phyloP scores from a whole-genome alignment of 2,329 filamentous ascomycete species.

The Nemania diffusa region DNA sequence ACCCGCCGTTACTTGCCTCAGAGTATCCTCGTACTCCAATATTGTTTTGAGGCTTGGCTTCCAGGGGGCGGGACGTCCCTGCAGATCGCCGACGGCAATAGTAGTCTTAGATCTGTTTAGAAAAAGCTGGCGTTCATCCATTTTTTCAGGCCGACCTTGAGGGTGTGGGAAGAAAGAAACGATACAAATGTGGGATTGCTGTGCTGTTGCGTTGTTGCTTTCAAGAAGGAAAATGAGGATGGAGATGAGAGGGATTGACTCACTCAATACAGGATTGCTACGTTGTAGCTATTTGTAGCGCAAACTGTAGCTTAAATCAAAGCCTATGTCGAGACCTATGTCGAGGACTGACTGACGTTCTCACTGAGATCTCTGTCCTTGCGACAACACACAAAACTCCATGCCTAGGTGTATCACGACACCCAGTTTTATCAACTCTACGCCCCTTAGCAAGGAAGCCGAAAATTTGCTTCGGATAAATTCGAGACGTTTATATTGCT shows the following conservation, averaged over 20 bases:
- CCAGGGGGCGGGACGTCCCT: conserved; percentile 7
- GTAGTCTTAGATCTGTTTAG: conserved; percentile 9
- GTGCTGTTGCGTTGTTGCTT: conserved; percentile 8
- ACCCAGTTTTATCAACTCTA: conserved; percentile 4
- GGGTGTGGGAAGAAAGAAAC: not conserved
- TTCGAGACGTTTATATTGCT: not conserved
- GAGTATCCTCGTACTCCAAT: conserved; percentile 10
- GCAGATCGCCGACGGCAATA: not conserved
- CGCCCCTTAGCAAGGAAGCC: conserved; percentile 15
- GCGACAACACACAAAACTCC: conserved; percentile 26
- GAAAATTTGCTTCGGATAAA: conserved; percentile 25
- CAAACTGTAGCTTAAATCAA: not conserved
- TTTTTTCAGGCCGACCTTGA: not conserved
- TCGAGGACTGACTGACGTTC: conserved; percentile 1
- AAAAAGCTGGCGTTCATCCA: conserved; percentile 3
- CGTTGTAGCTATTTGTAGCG: not conserved
- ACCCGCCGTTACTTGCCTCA: conserved; percentile 30
- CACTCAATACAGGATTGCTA: conserved; percentile 10
- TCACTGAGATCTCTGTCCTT: conserved; percentile 16
- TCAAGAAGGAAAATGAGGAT: not conserved
- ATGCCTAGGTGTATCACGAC: conserved; percentile 20
- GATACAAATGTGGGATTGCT: not conserved
- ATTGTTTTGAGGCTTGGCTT: conserved; percentile 6
- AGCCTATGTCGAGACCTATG: no score
- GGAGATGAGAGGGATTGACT: conserved; percentile 9